Conservation (phyloP, 106 monocot species). For the Dendrobium nobile region DNA sequence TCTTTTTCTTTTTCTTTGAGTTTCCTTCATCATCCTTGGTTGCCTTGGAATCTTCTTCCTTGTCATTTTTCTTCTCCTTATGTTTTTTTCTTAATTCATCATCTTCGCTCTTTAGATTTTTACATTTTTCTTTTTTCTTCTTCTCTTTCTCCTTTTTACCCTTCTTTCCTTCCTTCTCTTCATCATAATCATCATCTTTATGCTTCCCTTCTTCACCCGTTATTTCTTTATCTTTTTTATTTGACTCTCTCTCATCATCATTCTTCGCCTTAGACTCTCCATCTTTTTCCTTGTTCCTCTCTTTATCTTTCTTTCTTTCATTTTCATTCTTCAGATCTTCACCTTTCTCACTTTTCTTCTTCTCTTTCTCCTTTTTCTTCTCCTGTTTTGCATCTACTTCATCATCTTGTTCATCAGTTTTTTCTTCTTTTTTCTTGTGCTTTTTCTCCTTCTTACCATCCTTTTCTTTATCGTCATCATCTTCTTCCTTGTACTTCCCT, state of each 20-base stretch:
- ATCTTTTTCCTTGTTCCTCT: neutral
- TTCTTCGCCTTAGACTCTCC: neutral
- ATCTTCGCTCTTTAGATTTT: neutral
- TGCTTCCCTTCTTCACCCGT: neutral
- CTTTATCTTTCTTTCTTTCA: neutral
- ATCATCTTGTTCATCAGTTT: neutral
- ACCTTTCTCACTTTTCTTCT: neutral
- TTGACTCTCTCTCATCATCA: neutral
- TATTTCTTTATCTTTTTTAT: neutral
- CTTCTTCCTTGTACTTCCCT: neutral
- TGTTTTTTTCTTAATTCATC: constrained; percentile 3
- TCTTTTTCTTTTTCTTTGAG: neutral
- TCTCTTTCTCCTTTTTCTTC: neutral
- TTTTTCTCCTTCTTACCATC: neutral
- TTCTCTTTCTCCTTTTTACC: neutral
- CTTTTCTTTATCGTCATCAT: neutral
- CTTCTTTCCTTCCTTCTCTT: neutral
- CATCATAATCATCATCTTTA: neutral
- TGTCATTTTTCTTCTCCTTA: constrained; percentile 2
- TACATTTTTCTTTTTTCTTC: constrained; percentile 3
- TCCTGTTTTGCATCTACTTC: neutral
- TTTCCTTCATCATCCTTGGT: neutral
- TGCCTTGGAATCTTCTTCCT: constrained; percentile 2
- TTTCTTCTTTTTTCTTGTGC: neutral
- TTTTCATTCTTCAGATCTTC: neutral